Evolutionary conservation across 768 basidiomycete genomes (phyloP).

Genomic region (Phlebiopsis gigantea): DNA sequence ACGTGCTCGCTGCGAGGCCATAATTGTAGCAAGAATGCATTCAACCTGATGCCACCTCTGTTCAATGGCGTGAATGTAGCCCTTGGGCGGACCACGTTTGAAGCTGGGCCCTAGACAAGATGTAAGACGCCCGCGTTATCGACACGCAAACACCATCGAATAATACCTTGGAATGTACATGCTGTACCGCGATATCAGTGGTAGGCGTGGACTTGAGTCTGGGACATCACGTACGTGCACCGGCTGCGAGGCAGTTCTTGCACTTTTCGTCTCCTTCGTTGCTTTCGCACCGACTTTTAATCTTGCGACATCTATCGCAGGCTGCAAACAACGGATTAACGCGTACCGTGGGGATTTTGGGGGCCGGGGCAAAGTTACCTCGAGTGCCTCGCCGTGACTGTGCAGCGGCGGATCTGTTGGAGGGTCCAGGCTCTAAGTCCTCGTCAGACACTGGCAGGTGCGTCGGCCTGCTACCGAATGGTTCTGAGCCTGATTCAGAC

Average conservation of each 20-base stretch:
- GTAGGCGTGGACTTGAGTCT: neutral
- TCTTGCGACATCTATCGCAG: slow-evolving; percentile 84
- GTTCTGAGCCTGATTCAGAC: neutral
- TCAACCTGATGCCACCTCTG: slow-evolving; percentile 91
- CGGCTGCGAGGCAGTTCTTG: slow-evolving; percentile 48
- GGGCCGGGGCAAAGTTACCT: slow-evolving; percentile 12
- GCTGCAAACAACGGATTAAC: slow-evolving; percentile 35
- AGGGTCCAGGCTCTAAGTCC: slow-evolving; percentile 16
- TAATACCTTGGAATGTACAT: slow-evolving; percentile 60
- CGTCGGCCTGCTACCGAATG: neutral
- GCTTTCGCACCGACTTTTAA: slow-evolving; percentile 83
- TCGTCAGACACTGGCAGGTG: slow-evolving; percentile 18
- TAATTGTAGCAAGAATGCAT: slow-evolving; percentile 76
- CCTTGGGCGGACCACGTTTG: slow-evolving; percentile 82
- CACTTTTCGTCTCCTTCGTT: slow-evolving; percentile 56
- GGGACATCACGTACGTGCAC: slow-evolving; percentile 17
- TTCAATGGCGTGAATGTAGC: slow-evolving; percentile 92
- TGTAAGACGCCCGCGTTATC: slow-evolving; percentile 17
- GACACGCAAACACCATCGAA: slow-evolving; percentile 15
- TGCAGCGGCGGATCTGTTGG: slow-evolving; percentile 1
- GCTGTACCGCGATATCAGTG: slow-evolving; percentile 11
- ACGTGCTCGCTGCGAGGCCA: slow-evolving; percentile 65
- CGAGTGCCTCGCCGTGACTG: slow-evolving; percentile 18
- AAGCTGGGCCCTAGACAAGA: slow-evolving; percentile 60
- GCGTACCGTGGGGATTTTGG: neutral